phyloP scores from a whole-genome alignment of 164 flowering plant genomes.

The Dillenia suffruticosa region DNA sequence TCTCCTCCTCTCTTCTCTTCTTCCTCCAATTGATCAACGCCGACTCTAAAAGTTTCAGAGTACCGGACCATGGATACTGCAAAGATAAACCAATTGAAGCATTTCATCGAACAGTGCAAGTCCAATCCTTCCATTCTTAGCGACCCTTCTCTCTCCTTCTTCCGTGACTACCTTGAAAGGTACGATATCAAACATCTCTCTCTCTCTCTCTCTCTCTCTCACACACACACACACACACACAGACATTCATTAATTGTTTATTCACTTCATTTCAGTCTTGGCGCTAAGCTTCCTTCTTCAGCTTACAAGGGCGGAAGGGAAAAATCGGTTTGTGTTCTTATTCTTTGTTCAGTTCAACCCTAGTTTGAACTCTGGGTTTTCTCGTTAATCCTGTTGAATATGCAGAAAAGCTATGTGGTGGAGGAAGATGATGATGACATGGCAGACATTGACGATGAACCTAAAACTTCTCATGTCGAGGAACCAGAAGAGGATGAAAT shows the following conservation, averaged over 20 bases:
- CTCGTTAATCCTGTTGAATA: no score
- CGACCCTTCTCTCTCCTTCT: slow-evolving; percentile 84
- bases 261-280: slow-evolving; percentile 47
- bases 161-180: slow-evolving; percentile 91
- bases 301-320: slow-evolving; percentile 22
- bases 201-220: not conserved
- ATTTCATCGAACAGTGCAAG: slow-evolving; percentile 69
- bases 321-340: slow-evolving; percentile 19
- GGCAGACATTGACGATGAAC: slow-evolving; percentile 28
- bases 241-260: no score
- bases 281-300: slow-evolving; percentile 62
- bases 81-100: slow-evolving; percentile 59
- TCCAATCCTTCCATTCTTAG: slow-evolving; percentile 67
- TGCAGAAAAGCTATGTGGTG: slow-evolving; percentile 39
- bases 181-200: slow-evolving; percentile 8
- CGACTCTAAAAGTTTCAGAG: no score
- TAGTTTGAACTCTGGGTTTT: no score
- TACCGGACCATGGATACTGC: slow-evolving; percentile 52
- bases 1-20: no score
- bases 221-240: no score
- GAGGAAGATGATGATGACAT: slow-evolving; percentile 70
- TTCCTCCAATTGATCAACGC: no score
- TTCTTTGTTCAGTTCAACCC: no score
- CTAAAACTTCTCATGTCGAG: slow-evolving; percentile 24
- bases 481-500: slow-evolving; percentile 59